Base-by-base conservation (phyloP, 2,329 filamentous ascomycete species). In the Cylindrodendrum hubeiense region DNA sequence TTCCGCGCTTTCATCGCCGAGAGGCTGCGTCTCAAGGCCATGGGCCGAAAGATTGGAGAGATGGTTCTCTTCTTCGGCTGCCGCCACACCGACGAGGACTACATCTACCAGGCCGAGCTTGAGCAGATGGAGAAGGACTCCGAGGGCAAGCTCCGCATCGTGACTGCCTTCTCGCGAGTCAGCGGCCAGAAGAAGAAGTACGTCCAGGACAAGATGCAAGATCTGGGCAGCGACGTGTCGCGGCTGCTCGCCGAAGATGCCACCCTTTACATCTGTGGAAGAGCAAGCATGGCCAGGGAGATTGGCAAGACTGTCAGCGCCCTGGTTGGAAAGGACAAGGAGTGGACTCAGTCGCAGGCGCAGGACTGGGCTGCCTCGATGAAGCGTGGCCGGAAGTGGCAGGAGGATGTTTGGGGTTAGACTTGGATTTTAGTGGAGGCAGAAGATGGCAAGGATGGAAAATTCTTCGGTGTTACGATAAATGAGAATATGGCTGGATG, bases 1-100 rank as follows among this genome's bases (percentile, higher is more conserved):
- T 72, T 72, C 57, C 63, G 67, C 10, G 69, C 65, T 5, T 72
- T 72, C 39, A 52, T 69, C 28, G 28, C 39, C 4, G 67, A 69
- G 44, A 56, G 67, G 15, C 26, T 59, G 5, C 47, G 59, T 3
- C 26, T 59, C 39, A 57, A 52, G 57, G 22, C 41, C 13, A 46
- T 62, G 51, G 67, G 67, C 28, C 58, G 57, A 8, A 57, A 67
- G 15, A 57, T 67, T 22, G 67, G 66, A 5, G 44, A 65, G 8
- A 62, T 60, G 53, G 47, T 66, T n/a, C 63, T 66, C 47, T 62
- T 62, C 52, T 62, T 62, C 34, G 63, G 63, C 30, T 62, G 58
- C 41, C 58, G 63, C 37, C 39, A 57, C 33, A 30, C 30, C 1
- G 63, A 62, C 12, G 56, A 66, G 28, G 63, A 66, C 53, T 66